Evolutionary conservation across 2,329 filamentous ascomycete genomes (phyloP).

Genomic region (Ophiosphaerella herpotricha): DNA sequence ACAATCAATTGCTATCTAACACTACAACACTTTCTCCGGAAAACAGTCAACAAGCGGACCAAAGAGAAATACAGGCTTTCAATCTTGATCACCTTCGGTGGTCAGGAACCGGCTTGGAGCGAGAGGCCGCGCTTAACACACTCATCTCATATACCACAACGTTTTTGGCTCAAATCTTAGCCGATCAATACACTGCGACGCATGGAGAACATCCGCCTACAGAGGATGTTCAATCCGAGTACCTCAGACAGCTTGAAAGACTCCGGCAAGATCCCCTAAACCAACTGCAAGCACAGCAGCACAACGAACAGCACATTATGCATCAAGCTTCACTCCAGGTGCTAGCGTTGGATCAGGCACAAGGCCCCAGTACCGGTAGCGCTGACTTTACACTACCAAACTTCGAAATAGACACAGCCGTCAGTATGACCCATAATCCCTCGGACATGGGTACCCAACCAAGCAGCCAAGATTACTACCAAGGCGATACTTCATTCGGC

Average conservation of each 20-base stretch:
- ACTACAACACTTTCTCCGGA: neutral
- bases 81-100: neutral
- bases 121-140: neutral
- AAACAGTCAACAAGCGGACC: neutral
- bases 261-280: neutral
- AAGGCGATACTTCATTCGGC: neutral
- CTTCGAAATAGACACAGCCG: neutral
- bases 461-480: conserved; percentile 4
- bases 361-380: neutral
- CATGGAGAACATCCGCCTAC: neutral
- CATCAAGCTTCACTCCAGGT: neutral
- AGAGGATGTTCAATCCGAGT: conserved; percentile 2
- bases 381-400: neutral
- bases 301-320: too few relatives aligned
- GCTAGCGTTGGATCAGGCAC: neutral
- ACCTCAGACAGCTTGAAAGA: neutral
- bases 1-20: neutral
- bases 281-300: neutral
- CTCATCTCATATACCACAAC: neutral
- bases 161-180: neutral
- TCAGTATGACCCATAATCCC: neutral
- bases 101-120: neutral
- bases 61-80: neutral
- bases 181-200: neutral
- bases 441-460: conserved; percentile 4